Conservation (phyloP, 2,329 filamentous ascomycete genomes). For the Rhynchosporium secalis region DNA sequence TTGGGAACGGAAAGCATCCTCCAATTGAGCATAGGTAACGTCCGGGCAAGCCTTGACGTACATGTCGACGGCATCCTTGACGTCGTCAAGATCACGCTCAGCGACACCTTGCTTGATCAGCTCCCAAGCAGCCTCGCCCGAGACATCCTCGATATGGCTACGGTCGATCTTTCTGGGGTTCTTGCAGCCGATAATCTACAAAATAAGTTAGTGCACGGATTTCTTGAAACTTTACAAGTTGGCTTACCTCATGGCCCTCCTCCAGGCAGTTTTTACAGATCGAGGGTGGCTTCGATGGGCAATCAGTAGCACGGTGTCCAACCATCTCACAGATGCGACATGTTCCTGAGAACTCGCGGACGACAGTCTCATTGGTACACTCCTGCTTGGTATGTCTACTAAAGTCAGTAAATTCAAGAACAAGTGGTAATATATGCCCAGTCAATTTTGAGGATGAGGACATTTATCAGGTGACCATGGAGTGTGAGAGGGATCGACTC, state of each 20-base stretch:
- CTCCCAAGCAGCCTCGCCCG: constrained; percentile 58
- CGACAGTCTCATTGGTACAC: constrained; percentile 56
- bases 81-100: constrained; percentile 60
- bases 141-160: constrained; percentile 49
- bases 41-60: constrained; percentile 63
- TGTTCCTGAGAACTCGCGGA: constrained; percentile 50
- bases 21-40: constrained; percentile 60
- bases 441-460: not conserved
- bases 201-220: not conserved
- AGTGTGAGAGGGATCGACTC: not conserved
- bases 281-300: constrained; percentile 57
- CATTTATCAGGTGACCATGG: not conserved
- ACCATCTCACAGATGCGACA: constrained; percentile 58
- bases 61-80: constrained; percentile 58
- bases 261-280: constrained; percentile 62
- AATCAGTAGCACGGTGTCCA: constrained; percentile 61
- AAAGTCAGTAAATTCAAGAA: constrained; percentile 10
- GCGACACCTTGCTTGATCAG: constrained; percentile 53
- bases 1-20: constrained; percentile 57
- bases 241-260: constrained; percentile 55
- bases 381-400: constrained; percentile 62
- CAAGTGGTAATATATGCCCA: not conserved
- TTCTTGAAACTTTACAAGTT: not conserved
- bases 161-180: constrained; percentile 60
- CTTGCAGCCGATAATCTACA: constrained; percentile 52